Evolutionary conservation across 768 basidiomycete genomes (phyloP).

Genomic region (Pleurotus giganteus): DNA sequence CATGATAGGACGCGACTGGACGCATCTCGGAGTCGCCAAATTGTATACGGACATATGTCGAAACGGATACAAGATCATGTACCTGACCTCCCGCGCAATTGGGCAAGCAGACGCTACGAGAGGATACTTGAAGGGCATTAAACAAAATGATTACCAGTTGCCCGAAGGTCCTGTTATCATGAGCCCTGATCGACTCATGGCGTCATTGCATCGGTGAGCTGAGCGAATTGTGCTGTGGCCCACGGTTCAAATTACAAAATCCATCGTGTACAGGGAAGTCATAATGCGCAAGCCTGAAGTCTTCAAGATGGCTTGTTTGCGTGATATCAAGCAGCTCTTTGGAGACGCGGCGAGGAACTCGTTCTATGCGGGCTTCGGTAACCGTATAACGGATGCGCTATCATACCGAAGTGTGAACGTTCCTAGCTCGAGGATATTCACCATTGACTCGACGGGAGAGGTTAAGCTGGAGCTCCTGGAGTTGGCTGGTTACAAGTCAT

Average conservation of each 20-base stretch:
- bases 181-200: conserved; percentile 95
- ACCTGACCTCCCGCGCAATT: conserved; percentile 94
- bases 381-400: conserved; percentile 95
- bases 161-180: conserved; percentile 98
- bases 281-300: conserved; percentile 99
- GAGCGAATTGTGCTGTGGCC: too few species aligned
- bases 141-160: conserved; percentile 94
- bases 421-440: conserved; percentile 93
- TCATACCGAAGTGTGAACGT: conserved; percentile 97
- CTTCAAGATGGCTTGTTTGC: conserved; percentile 99
- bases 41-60: conserved; percentile 92
- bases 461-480: conserved; percentile 98
- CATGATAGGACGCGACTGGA: conserved; percentile 98
- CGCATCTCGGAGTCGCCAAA: conserved; percentile 95
- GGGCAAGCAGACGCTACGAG: conserved; percentile 97
- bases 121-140: conserved; percentile 91
- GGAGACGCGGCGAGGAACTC: conserved; percentile 68
- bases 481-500: conserved; percentile 94
- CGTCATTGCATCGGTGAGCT: conserved; percentile 87
- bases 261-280: conserved; percentile 66
- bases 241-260: not conserved
- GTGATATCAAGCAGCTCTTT: conserved; percentile 92
- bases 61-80: conserved; percentile 98
- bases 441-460: conserved; percentile 91
- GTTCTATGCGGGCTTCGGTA: conserved; percentile 98